These are phyloP conservation scores for Leishmania major DNA, from an alignment of 208 protist genomes.

Conservation along the genomic window DNA sequence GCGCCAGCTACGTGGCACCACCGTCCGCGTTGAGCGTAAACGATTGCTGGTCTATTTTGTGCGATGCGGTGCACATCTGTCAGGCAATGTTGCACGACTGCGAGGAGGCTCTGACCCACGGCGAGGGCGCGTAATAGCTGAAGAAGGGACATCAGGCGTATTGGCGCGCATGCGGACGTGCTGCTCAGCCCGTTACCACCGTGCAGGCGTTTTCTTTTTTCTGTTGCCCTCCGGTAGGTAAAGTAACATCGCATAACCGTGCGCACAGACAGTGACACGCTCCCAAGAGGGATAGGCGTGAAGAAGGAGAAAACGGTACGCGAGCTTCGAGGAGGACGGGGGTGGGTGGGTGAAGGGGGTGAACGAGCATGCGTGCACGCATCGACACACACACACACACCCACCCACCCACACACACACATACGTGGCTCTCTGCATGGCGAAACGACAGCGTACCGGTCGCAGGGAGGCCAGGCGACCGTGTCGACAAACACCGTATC, in stretches of 20 bases:
- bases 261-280: neutral
- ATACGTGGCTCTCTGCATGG: neutral
- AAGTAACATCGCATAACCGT: neutral
- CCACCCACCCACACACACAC: too few relatives aligned
- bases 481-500: neutral
- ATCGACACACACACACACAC: neutral
- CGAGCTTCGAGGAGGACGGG: neutral
- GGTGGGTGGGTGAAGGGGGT: neutral
- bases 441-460: neutral
- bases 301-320: neutral
- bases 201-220: neutral
- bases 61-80: slow-evolving; percentile 52
- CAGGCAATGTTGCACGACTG: slow-evolving; percentile 78
- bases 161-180: neutral
- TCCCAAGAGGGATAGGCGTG: too few relatives aligned
- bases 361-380: too few relatives aligned
- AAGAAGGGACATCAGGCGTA: too few relatives aligned
- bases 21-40: slow-evolving; percentile 18
- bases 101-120: slow-evolving; percentile 37
- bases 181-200: neutral
- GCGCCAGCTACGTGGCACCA: slow-evolving; percentile 15
- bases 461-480: neutral
- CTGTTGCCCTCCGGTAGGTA: neutral
- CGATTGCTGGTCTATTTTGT: slow-evolving; percentile 50
- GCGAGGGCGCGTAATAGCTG: neutral